A percentile compares a stretch with the other conserved stretches of the same genome.
These are phyloP conservation scores for Aspergillus tamarii DNA, from an alignment of 2,329 filamentous ascomycete genomes.

Conservation along the genomic window DNA sequence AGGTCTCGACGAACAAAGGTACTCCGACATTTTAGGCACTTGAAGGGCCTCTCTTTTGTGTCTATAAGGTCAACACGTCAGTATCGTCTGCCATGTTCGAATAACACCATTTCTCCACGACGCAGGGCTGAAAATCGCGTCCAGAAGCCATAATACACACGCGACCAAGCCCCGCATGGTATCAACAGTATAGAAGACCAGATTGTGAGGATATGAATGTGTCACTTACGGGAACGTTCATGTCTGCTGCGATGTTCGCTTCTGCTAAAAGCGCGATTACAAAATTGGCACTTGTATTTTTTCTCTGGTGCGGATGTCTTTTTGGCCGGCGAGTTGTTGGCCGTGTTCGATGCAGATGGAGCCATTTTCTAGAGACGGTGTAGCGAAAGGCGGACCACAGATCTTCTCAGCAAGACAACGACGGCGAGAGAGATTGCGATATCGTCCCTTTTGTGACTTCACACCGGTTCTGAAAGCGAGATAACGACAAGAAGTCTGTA, in stretches of 20 bases:
- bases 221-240: conserved; percentile 91
- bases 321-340: conserved; percentile 76
- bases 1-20: conserved; percentile 98
- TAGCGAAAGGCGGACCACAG: conserved; percentile 22
- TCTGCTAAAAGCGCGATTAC: conserved; percentile 93
- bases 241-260: conserved; percentile 97
- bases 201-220: not conserved
- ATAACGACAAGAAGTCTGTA: conserved; percentile 43
- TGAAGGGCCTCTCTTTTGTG: conserved; percentile 98
- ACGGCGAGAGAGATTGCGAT: conserved; percentile 34
- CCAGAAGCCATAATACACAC: not conserved
- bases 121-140: not conserved
- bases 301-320: conserved; percentile 86
- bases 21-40: conserved; percentile 96
- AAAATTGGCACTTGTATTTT: conserved; percentile 99
- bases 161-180: not conserved
- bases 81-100: not conserved
- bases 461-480: conserved; percentile 47
- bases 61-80: conserved; percentile 58
- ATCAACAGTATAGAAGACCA: not conserved
- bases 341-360: conserved; percentile 60
- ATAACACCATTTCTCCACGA: not conserved
- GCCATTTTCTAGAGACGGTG: conserved; percentile 39
- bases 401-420: conserved; percentile 31
- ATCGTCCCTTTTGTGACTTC: conserved; percentile 46